Evolutionary conservation across 2,329 filamentous ascomycete genomes (phyloP), one percentile per base, ranked within the genome.

Genomic region (Scedosporium boydii): DNA sequence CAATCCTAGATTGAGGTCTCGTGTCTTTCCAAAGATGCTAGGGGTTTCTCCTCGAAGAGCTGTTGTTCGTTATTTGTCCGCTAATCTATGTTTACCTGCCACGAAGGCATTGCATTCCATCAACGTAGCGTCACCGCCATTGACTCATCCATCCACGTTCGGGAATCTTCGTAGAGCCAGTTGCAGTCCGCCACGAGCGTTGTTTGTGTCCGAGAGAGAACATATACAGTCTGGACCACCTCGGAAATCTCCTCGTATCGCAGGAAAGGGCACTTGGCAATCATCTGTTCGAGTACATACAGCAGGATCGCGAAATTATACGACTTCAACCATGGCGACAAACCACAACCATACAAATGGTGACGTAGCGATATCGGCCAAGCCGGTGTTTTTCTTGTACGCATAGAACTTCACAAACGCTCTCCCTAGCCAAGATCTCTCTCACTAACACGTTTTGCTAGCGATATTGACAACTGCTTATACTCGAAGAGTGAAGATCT

Each of bases 391-490:
- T 41, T 79, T 79, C 70, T 78, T 79, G 77, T 79, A 65, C 51
- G 74, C 65, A 48, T 55, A 38, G 16, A 14, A n/a, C 34, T 14
- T 26, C 58, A 12, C 21, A 16, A 16, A 14, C 18, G 23, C 16
- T 18, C 26, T 26, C 6, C 34, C 38, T 46, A 4, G 6, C 4
- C 9, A 21, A 18, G 2, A 7, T 16, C 16, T 16, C 16, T 4
- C 38, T 44, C 16, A 18, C 58, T 59, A 59, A 59, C 34, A 16
- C 23, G 2, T 14, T 16, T 44, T 26, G 16, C 3, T 41, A 98
- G 97, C 72, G 95, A 99, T 73, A 98, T 99, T 71, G 95, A 99
- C 80, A 99, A 99, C 72, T 99, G 96, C 76, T 84, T 98, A 62
- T 98, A 97, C 71, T 87, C 93, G 0, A 92, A 88, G 76, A 93